phyloP scores from a whole-genome alignment of 2,329 filamentous ascomycete genomes.

The Clathrospora elynae region DNA sequence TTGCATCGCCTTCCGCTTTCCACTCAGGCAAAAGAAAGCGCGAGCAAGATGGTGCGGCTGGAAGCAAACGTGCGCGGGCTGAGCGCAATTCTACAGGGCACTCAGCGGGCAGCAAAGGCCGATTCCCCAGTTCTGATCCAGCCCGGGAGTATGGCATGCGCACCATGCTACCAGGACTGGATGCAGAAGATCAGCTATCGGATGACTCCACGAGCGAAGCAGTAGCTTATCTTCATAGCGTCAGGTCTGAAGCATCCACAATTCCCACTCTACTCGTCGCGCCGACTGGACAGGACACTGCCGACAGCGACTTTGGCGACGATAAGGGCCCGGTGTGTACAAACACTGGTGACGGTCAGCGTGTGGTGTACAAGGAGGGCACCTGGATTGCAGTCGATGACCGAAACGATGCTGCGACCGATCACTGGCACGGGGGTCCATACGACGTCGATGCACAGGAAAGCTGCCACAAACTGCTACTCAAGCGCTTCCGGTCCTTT shows the following conservation, averaged over 20 bases:
- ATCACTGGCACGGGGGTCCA: conserved; percentile 17
- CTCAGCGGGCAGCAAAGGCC: neutral
- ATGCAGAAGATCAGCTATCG: conserved; percentile 32
- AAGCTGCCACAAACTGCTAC: conserved; percentile 70
- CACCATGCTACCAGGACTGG: conserved; percentile 37
- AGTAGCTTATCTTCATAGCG: conserved; percentile 23
- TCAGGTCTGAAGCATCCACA: conserved; percentile 73
- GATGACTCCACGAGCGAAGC: conserved; percentile 39
- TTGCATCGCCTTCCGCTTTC: conserved; percentile 1
- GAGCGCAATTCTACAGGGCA: conserved; percentile 4
- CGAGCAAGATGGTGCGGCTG: conserved; percentile 18
- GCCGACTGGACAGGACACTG: conserved; percentile 25
- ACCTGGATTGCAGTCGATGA: conserved; percentile 68
- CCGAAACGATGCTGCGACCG: conserved; percentile 8
- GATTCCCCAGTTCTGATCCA: conserved; percentile 11
- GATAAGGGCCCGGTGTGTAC: conserved; percentile 44
- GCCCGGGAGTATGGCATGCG: conserved; percentile 34
- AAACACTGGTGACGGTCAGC: conserved; percentile 56
- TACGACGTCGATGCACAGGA: conserved; percentile 56
- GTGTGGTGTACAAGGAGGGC: conserved; percentile 76
- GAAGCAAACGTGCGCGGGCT: conserved; percentile 24
- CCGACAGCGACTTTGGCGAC: conserved; percentile 14
- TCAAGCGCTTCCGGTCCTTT: conserved; percentile 67
- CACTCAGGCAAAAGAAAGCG: conserved; percentile 32
- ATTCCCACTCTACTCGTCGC: conserved; percentile 74